These are phyloP conservation scores for Clavispora fructus DNA, from an alignment of 805 yeast genomes.

Conservation along the genomic window DNA sequence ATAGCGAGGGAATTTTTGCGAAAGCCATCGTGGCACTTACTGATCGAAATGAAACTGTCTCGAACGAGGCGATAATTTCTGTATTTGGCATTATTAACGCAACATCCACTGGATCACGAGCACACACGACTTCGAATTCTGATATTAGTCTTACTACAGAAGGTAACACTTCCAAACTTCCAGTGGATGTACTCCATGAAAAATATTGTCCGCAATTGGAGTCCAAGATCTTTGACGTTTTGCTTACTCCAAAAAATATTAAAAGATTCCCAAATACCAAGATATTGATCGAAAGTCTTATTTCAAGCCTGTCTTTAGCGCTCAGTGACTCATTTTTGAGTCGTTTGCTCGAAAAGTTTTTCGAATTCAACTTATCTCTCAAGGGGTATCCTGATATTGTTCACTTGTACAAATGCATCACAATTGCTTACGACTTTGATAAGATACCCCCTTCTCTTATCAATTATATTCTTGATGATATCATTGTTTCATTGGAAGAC, in stretches of 20 bases:
- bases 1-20: constrained; percentile 22
- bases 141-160: constrained; percentile 36
- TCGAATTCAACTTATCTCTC: constrained; percentile 15
- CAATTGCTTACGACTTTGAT: constrained; percentile 13
- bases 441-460: constrained; percentile 15
- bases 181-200: neutral
- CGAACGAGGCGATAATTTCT: constrained; percentile 37
- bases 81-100: constrained; percentile 6
- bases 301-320: constrained; percentile 11
- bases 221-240: constrained; percentile 21
- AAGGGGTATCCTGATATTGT: constrained; percentile 23
- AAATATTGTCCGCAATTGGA: constrained; percentile 13
- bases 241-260: constrained; percentile 17
- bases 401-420: constrained; percentile 21
- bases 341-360: constrained; percentile 14
- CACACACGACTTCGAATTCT: constrained; percentile 16
- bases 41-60: constrained; percentile 47
- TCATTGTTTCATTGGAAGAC: constrained; percentile 18
- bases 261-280: constrained; percentile 20
- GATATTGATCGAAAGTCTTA: constrained; percentile 25
- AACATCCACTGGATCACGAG: constrained; percentile 26
- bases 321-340: constrained; percentile 16
- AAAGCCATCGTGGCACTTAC: constrained; percentile 27
- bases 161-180: neutral
- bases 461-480: constrained; percentile 20